Conservation (phyloP, 805 yeast species). For the Saturnispora diversa region DNA sequence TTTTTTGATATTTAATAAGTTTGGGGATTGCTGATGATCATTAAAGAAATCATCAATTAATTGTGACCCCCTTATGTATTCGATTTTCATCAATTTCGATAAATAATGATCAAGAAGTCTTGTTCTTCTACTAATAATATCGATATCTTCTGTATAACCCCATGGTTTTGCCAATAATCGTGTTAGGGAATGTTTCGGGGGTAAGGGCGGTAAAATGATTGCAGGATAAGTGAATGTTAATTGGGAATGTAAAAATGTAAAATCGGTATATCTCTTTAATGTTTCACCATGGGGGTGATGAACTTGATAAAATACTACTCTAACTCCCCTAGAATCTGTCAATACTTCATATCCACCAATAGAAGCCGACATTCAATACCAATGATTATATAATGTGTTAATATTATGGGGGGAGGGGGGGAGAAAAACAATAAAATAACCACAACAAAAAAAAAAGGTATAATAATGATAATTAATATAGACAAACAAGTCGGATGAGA, state of each 20-base stretch:
- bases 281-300: slow-evolving; percentile 16
- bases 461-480: neutral
- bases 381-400: no score
- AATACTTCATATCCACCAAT: slow-evolving; percentile 20
- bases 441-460: neutral
- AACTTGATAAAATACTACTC: slow-evolving; percentile 28
- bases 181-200: slow-evolving; percentile 62
- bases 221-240: slow-evolving; percentile 73
- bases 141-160: slow-evolving; percentile 25
- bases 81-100: slow-evolving; percentile 31
- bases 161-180: slow-evolving; percentile 27
- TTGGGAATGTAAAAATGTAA: slow-evolving; percentile 68
- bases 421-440: no score
- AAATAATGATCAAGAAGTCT: slow-evolving; percentile 39
- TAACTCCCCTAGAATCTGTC: slow-evolving; percentile 24
- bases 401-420: no score
- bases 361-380: neutral
- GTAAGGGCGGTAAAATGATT: slow-evolving; percentile 91
- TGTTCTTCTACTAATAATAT: slow-evolving; percentile 40
- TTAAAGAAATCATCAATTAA: slow-evolving; percentile 37
- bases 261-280: slow-evolving; percentile 84
- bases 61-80: slow-evolving; percentile 30
- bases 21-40: no score
- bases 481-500: neutral
- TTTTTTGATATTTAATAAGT: slow-evolving; percentile 25